These are phyloP conservation scores for Hyaloscypha finlandica DNA, from an alignment of 495 filamentous ascomycete species.

Conservation along the genomic window DNA sequence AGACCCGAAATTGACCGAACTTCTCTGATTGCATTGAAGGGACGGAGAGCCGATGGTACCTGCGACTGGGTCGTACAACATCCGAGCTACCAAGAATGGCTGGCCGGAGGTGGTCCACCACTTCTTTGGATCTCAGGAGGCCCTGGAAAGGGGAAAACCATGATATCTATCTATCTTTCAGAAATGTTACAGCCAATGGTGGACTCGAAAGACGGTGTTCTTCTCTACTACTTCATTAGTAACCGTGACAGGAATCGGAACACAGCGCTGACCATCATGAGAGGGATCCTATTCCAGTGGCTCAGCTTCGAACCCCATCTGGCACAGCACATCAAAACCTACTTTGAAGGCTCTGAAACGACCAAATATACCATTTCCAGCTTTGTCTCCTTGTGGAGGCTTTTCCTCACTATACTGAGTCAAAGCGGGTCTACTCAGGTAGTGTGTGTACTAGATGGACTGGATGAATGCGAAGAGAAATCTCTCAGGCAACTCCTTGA, in stretches of 20 bases:
- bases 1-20: slow-evolving; percentile 40
- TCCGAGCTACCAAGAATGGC: slow-evolving; percentile 41
- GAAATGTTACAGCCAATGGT: slow-evolving; percentile 35
- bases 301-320: slow-evolving; percentile 13
- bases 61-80: slow-evolving; percentile 51
- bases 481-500: slow-evolving; percentile 40
- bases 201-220: slow-evolving; percentile 7
- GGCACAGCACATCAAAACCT: slow-evolving; percentile 19
- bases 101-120: slow-evolving; percentile 28
- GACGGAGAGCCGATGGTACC: slow-evolving; percentile 40
- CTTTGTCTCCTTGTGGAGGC: slow-evolving; percentile 40
- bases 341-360: slow-evolving; percentile 16
- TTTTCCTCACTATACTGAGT: slow-evolving; percentile 38
- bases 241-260: slow-evolving; percentile 48
- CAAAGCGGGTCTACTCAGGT: slow-evolving; percentile 34
- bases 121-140: slow-evolving; percentile 50
- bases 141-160: slow-evolving; percentile 53
- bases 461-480: slow-evolving; percentile 50
- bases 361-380: slow-evolving; percentile 28
- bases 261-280: slow-evolving; percentile 42
- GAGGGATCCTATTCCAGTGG: slow-evolving; percentile 39
- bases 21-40: slow-evolving; percentile 37
- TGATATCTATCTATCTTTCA: slow-evolving; percentile 48
- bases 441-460: slow-evolving; percentile 46
- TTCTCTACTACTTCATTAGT: slow-evolving; percentile 49